Evolutionary conservation across 2,329 filamentous ascomycete genomes (phyloP).

Genomic region (Botryosphaeria dothidea): DNA sequence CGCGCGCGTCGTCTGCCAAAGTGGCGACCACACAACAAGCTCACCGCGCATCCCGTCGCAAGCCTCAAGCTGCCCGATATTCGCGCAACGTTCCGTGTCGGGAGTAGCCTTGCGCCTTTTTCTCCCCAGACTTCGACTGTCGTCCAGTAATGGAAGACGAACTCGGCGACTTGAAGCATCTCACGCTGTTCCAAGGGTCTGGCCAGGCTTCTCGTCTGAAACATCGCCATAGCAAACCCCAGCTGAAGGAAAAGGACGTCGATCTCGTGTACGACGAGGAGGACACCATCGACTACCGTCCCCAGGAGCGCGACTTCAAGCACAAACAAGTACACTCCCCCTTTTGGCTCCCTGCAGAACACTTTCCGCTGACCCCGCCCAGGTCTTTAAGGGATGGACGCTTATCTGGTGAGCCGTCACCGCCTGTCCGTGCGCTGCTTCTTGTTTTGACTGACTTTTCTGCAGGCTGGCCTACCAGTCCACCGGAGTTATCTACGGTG

Average conservation of each 20-base stretch:
- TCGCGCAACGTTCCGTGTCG: constrained; percentile 5
- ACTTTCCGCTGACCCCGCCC: neutral
- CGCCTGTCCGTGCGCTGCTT: constrained; percentile 21
- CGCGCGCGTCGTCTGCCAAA: neutral
- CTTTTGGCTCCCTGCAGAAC: neutral
- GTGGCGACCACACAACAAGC: neutral
- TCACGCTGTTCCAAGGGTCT: constrained; percentile 9
- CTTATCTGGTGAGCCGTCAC: constrained; percentile 17
- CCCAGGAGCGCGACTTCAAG: constrained; percentile 22
- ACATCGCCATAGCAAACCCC: neutral
- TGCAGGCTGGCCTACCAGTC: constrained; percentile 63
- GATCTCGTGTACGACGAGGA: constrained; percentile 21
- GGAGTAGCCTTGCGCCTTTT: constrained; percentile 8
- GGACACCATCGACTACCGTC: constrained; percentile 14
- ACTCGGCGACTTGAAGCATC: constrained; percentile 6
- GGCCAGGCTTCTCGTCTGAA: constrained; percentile 7
- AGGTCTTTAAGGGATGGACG: constrained; percentile 22
- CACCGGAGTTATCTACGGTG: constrained; percentile 68
- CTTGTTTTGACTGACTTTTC: neutral
- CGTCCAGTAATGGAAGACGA: constrained; percentile 18
- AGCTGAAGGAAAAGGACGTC: constrained; percentile 16
- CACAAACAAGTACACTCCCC: constrained; percentile 20
- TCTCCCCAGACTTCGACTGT: neutral
- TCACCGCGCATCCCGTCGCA: neutral
- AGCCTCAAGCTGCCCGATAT: neutral